Conservation (phyloP, 1,139 yeast species). For the Diutina sp. region DNA sequence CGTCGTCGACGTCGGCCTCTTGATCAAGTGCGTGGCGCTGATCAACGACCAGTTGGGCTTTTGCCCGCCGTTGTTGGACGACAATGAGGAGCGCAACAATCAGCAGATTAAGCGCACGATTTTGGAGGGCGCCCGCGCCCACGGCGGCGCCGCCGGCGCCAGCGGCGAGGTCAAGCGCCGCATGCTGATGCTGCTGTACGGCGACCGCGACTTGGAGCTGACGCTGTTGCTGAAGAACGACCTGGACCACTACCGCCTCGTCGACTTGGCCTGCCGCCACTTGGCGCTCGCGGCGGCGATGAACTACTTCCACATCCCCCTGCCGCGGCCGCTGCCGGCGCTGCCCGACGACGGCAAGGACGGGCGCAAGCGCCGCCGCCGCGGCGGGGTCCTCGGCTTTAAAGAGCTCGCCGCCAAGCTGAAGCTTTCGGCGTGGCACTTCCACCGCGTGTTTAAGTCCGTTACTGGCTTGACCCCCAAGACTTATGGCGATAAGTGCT, state of each 20-base stretch:
- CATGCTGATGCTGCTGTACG: slow-evolving; percentile 17
- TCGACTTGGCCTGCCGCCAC: slow-evolving; percentile 73
- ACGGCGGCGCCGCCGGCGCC: slow-evolving; percentile 8
- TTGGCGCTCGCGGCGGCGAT: slow-evolving; percentile 71
- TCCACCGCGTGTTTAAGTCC: slow-evolving; percentile 77
- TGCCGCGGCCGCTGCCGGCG: slow-evolving; percentile 6
- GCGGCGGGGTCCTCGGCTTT: slow-evolving; percentile 84
- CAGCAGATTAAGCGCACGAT: slow-evolving; percentile 27
- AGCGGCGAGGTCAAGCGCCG: slow-evolving; percentile 11
- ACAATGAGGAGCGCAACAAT: slow-evolving; percentile 30
- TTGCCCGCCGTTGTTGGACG: slow-evolving; percentile 35
- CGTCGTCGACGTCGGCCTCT: slow-evolving; percentile 37
- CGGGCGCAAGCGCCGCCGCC: slow-evolving; percentile 36
- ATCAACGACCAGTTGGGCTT: slow-evolving; percentile 50
- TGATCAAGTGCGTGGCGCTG: slow-evolving; percentile 42
- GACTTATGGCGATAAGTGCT: slow-evolving; percentile 80
- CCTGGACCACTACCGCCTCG: slow-evolving; percentile 56
- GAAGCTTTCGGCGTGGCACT: slow-evolving; percentile 86
- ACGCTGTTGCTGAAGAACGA: slow-evolving; percentile 38
- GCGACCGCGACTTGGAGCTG: slow-evolving; percentile 14
- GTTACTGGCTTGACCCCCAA: slow-evolving; percentile 82
- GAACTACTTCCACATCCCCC: slow-evolving; percentile 23
- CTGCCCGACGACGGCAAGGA: slow-evolving; percentile 9
- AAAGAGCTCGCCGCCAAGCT: slow-evolving; percentile 81
- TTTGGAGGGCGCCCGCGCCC: slow-evolving; percentile 8